Evolutionary conservation across 2,329 filamentous ascomycete genomes (phyloP).

Genomic region (Pestalotiopsis sp.): DNA sequence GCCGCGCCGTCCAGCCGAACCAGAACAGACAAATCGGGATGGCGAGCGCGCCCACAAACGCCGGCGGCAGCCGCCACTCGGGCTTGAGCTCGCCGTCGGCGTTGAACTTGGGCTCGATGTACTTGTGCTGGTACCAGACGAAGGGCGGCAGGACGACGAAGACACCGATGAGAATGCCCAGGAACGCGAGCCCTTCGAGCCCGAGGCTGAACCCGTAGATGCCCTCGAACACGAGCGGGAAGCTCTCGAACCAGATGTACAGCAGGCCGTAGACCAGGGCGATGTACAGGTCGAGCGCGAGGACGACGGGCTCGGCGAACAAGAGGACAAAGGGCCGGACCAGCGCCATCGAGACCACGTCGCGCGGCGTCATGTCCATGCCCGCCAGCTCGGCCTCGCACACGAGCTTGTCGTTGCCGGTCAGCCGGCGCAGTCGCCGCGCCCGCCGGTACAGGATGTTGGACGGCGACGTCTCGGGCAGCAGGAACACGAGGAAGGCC

Average conservation of each 20-base stretch:
- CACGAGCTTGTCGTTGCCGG: conserved; percentile 39
- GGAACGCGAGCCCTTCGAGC: conserved; percentile 49
- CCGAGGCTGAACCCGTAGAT: conserved; percentile 54
- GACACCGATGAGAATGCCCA: conserved; percentile 48
- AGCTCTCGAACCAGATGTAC: conserved; percentile 56
- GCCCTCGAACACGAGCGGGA: conserved; percentile 53
- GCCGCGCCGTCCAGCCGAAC: conserved; percentile 60
- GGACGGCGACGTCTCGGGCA: conserved; percentile 56
- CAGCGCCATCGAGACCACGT: conserved; percentile 49
- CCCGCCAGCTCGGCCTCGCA: conserved; percentile 56
- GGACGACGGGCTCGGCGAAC: conserved; percentile 56
- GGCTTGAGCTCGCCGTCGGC: conserved; percentile 61
- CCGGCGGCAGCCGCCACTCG: conserved; percentile 66
- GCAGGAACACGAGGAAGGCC: conserved; percentile 49
- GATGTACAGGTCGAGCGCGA: conserved; percentile 52
- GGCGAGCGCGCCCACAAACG: conserved; percentile 57
- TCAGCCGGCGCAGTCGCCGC: conserved; percentile 44
- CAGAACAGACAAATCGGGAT: conserved; percentile 57
- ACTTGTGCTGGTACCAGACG: conserved; percentile 65
- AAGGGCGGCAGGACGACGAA: conserved; percentile 56
- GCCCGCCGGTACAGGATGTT: conserved; percentile 58
- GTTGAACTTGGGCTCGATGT: conserved; percentile 63
- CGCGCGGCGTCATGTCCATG: conserved; percentile 44
- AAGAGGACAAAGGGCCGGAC: conserved; percentile 24
- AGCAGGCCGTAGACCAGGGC: conserved; percentile 51